A percentile compares a stretch with the other conserved stretches of the same genome.
Evolutionary conservation across 129 eudicot genomes (phyloP).

Genomic region (Rutidosis leptorrhynchoides): DNA sequence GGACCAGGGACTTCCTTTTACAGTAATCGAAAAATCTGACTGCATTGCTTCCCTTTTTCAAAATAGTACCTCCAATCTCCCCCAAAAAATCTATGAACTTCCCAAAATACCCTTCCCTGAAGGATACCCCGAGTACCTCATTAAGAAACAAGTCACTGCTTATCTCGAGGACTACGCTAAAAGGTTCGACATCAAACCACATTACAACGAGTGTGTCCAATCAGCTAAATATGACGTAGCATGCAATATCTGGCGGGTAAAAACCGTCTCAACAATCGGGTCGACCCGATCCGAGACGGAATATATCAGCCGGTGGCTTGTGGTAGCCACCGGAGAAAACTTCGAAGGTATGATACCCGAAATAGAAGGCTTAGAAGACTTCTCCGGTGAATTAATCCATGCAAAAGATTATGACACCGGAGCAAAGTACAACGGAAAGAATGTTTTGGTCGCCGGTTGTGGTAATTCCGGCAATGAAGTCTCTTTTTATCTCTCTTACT

Average conservation of each 20-base stretch:
- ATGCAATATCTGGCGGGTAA: constrained; percentile 43
- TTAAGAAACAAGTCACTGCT: constrained; percentile 38
- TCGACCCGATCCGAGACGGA: constrained; percentile 37
- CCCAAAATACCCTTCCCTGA: constrained; percentile 50
- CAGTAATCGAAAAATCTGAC: constrained; percentile 60
- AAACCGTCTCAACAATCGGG: constrained; percentile 25
- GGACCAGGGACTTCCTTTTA: constrained; percentile 51
- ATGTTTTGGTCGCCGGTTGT: constrained; percentile 70
- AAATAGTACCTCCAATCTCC: constrained; percentile 53
- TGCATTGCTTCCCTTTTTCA: constrained; percentile 69
- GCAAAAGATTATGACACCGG: constrained; percentile 60
- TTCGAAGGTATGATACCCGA: constrained; percentile 47
- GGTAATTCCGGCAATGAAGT: constrained; percentile 88
- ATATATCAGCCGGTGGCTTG: constrained; percentile 50
- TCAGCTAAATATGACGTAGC: constrained; percentile 42
- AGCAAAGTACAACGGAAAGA: constrained; percentile 35
- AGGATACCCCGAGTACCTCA: constrained; percentile 40
- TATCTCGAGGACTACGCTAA: constrained; percentile 58
- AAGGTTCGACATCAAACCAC: constrained; percentile 49
- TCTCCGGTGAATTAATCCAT: constrained; percentile 58
- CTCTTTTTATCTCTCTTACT: constrained; percentile 59
- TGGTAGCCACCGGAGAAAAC: constrained; percentile 69
- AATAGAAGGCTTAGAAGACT: constrained; percentile 50
- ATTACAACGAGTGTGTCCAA: constrained; percentile 42
- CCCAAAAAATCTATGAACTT: constrained; percentile 53